phyloP scores from a whole-genome alignment of 495 filamentous ascomycete genomes.

The Parathielavia appendiculata region DNA sequence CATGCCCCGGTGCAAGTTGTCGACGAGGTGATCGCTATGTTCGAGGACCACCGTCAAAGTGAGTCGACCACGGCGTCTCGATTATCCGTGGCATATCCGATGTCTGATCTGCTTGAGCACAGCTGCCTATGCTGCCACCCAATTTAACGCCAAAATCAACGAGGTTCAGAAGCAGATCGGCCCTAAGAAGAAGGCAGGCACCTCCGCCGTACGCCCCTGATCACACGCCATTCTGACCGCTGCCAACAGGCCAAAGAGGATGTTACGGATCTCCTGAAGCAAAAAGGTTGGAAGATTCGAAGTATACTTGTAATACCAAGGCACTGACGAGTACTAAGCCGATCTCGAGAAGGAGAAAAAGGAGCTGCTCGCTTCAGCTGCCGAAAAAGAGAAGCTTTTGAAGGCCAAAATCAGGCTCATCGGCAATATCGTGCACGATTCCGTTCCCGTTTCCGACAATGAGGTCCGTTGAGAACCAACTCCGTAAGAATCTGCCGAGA shows the following conservation, averaged over 20 bases:
- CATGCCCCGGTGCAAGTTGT: constrained; percentile 74
- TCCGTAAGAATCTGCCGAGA: neutral
- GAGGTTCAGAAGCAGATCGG: constrained; percentile 83
- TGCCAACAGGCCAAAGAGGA: constrained; percentile 70
- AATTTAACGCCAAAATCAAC: constrained; percentile 80
- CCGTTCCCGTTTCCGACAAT: constrained; percentile 83
- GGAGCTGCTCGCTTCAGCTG: constrained; percentile 63
- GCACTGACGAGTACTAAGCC: constrained; percentile 25
- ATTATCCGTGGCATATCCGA: neutral
- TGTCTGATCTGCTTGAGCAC: neutral
- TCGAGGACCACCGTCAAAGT: constrained; percentile 78
- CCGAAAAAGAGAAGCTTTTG: constrained; percentile 66
- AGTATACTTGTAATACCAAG: neutral
- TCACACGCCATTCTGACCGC: constrained; percentile 13
- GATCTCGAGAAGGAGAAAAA: constrained; percentile 76
- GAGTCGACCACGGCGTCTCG: constrained; percentile 35
- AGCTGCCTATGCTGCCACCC: constrained; percentile 66
- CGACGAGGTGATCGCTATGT: constrained; percentile 84
- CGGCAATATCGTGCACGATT: constrained; percentile 90
- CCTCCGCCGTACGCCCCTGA: constrained; percentile 7
- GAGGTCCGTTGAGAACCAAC: constrained; percentile 50
- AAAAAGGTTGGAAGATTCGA: constrained; percentile 49
- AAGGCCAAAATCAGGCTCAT: constrained; percentile 71
- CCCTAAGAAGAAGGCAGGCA: constrained; percentile 76
- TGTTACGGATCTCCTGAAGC: constrained; percentile 70